Conservation (phyloP, 1,284 basidiomycete species). For the Hypsizygus ulmarius region DNA sequence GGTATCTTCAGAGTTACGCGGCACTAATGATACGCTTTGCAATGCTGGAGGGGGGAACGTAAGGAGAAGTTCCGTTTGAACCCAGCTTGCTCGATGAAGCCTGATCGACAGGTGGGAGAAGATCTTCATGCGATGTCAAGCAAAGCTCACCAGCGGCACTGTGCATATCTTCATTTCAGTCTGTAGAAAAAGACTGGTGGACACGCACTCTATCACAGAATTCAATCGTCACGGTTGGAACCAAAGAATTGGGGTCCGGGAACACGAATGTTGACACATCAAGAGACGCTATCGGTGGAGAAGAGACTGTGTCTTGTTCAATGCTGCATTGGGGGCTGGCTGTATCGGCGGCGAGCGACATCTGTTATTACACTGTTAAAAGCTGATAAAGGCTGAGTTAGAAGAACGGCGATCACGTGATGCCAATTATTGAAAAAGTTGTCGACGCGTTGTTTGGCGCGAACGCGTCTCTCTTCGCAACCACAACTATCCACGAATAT, state of each 20-base stretch:
- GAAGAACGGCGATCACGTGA: slow-evolving; percentile 9
- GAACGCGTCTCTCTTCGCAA: slow-evolving; percentile 20
- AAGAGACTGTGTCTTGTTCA: not conserved
- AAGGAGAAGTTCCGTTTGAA: slow-evolving; percentile 83
- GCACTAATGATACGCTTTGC: slow-evolving; percentile 66
- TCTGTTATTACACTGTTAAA: too few species aligned
- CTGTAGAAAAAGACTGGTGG: slow-evolving; percentile 7
- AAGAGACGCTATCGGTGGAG: slow-evolving; percentile 22
- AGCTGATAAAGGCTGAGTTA: slow-evolving; percentile 4
- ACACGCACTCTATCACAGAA: slow-evolving; percentile 24
- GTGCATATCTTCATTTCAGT: slow-evolving; percentile 11
- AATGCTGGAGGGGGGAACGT: slow-evolving; percentile 81
- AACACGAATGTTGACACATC: slow-evolving; percentile 60
- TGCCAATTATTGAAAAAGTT: slow-evolving; percentile 18
- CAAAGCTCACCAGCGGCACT: slow-evolving; percentile 68
- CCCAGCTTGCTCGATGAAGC: slow-evolving; percentile 86
- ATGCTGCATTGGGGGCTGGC: too few species aligned
- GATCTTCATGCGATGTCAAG: not conserved
- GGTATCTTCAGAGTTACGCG: slow-evolving; percentile 77
- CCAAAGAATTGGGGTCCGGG: slow-evolving; percentile 42
- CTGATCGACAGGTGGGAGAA: slow-evolving; percentile 34
- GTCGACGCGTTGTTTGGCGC: slow-evolving; percentile 44
- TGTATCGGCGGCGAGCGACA: too few species aligned
- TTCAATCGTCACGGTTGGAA: slow-evolving; percentile 54
- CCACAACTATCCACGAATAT: not conserved